Evolutionary conservation across 2,329 filamentous ascomycete genomes (phyloP).

Genomic region (Fusarium abutilonis): DNA sequence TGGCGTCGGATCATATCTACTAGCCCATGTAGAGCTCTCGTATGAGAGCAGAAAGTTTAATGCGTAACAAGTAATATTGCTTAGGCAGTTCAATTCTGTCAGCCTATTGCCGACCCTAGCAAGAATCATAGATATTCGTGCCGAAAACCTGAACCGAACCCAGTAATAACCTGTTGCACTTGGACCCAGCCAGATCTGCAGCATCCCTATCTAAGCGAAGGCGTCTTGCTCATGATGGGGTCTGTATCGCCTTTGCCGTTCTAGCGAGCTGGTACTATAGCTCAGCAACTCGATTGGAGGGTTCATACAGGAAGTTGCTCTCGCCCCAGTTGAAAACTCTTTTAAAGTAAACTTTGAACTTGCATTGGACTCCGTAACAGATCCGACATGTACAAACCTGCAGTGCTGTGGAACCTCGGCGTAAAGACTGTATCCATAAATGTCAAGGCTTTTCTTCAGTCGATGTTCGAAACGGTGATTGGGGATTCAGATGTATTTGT

Average conservation of each 20-base stretch:
- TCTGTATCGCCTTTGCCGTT: slow-evolving; percentile 9
- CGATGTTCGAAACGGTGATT: slow-evolving; percentile 1
- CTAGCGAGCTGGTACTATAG: slow-evolving; percentile 19
- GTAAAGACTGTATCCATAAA: slow-evolving; percentile 10
- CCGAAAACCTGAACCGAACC: not conserved
- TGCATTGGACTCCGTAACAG: slow-evolving; percentile 19
- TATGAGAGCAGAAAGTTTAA: not conserved
- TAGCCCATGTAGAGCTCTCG: not conserved
- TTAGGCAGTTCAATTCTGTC: not conserved
- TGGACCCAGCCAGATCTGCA: slow-evolving; percentile 14
- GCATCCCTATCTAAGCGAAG: slow-evolving; percentile 3
- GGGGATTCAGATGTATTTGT: slow-evolving; percentile 3
- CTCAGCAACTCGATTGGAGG: not conserved
- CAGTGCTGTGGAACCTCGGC: slow-evolving; percentile 24
- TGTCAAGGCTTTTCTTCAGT: not conserved
- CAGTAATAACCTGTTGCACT: slow-evolving; percentile 6
- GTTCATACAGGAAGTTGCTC: slow-evolving; percentile 5
- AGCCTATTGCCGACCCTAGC: slow-evolving; percentile 1
- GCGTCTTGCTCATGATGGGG: slow-evolving; percentile 2
- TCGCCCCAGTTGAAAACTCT: slow-evolving; percentile 29
- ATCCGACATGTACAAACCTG: slow-evolving; percentile 21
- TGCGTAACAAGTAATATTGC: slow-evolving; percentile 6
- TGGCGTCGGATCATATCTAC: not conserved
- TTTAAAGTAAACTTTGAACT: slow-evolving; percentile 22
- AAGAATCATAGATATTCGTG: not conserved